Percentiles rank a stretch among this genome's conserved stretches.
Conservation (phyloP, 2,329 filamentous ascomycete species). For the Phaeosphaeriaceae sp. region DNA sequence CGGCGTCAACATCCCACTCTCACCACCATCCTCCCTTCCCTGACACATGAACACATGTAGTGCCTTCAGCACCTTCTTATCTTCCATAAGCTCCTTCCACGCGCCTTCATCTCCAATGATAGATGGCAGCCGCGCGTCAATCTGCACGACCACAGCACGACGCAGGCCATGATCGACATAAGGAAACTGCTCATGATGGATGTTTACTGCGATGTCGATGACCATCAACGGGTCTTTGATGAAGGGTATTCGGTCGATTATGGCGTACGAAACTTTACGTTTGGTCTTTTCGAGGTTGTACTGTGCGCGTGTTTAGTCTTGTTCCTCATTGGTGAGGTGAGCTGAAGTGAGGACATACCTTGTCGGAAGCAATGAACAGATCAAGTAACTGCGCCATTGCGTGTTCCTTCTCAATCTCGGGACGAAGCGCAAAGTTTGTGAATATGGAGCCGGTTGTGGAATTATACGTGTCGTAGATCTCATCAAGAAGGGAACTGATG, state of each 20-base stretch:
- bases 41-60: constrained; percentile 12
- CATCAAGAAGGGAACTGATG: constrained; percentile 18
- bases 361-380: constrained; percentile 31
- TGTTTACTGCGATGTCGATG: constrained; percentile 17
- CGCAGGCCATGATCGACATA: constrained; percentile 25
- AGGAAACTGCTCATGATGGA: constrained; percentile 15
- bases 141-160: constrained; percentile 12
- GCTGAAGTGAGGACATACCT: constrained; percentile 14
- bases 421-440: constrained; percentile 21
- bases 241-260: constrained; percentile 29
- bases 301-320: constrained; percentile 12
- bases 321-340: too few relatives aligned
- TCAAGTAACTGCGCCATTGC: constrained; percentile 16
- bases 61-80: constrained; percentile 18
- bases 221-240: constrained; percentile 18
- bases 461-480: constrained; percentile 28
- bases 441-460: constrained; percentile 25
- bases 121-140: constrained; percentile 13
- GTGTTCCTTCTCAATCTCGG: constrained; percentile 19
- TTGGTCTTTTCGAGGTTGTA: constrained; percentile 28
- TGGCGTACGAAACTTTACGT: constrained; percentile 15
- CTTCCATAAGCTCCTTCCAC: constrained; percentile 17
- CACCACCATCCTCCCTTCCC: neutral
- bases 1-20: neutral
- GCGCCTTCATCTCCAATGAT: constrained; percentile 17